phyloP scores from a whole-genome alignment of 23 red algal species.

The Gracilariopsis chorda region DNA sequence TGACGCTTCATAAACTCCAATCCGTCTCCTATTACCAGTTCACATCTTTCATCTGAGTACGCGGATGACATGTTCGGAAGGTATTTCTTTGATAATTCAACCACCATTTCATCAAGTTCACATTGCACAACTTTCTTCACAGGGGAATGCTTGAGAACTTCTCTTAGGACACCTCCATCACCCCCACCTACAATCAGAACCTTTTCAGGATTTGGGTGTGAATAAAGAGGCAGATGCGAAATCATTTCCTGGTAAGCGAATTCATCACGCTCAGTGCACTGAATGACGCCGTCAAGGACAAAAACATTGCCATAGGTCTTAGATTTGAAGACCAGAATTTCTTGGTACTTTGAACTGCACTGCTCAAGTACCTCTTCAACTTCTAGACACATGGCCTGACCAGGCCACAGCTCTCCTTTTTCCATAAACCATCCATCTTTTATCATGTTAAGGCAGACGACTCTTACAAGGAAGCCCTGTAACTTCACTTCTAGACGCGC shows the following conservation, averaged over 20 bases:
- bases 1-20: conserved; percentile 70
- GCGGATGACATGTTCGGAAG: conserved; percentile 56
- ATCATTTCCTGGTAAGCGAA: conserved; percentile 99
- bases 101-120: conserved; percentile 92
- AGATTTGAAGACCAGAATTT: conserved; percentile 88
- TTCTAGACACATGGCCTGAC: conserved; percentile 91
- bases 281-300: conserved; percentile 97
- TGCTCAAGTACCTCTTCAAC: conserved; percentile 76
- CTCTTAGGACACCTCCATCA: conserved; percentile 93
- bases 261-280: conserved; percentile 96
- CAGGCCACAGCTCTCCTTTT: conserved; percentile 82
- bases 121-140: conserved; percentile 73
- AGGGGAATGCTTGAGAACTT: conserved; percentile 85
- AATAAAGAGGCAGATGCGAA: conserved; percentile 79
- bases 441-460: too few relatives aligned
- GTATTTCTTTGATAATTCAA: conserved; percentile 65
- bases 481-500: too few relatives aligned
- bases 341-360: conserved; percentile 65
- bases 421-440: conserved; percentile 92
- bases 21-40: conserved; percentile 70
- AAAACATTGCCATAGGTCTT: conserved; percentile 85
- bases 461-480: too few relatives aligned
- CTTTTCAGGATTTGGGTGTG: conserved; percentile 68
- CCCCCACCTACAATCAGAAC: conserved; percentile 95
- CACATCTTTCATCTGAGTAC: conserved; percentile 51